These are phyloP conservation scores for Dactylellina sp. DNA, from an alignment of 2,329 filamentous ascomycete species.

Conservation along the genomic window DNA sequence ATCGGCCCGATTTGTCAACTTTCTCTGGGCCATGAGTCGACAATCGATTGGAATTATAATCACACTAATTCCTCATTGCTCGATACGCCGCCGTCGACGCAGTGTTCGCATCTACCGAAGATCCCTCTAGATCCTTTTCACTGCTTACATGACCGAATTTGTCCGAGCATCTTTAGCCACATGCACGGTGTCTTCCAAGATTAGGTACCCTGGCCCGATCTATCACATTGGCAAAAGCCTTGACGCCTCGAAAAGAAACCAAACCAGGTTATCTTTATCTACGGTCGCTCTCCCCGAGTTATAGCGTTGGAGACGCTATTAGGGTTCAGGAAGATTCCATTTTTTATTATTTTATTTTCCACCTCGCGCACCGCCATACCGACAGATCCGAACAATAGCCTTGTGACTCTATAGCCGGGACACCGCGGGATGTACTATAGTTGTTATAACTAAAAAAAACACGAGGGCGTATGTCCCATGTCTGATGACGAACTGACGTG, in stretches of 20 bases:
- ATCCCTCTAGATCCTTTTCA: slow-evolving; percentile 45
- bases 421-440: slow-evolving; percentile 12
- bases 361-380: not conserved
- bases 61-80: too few species aligned
- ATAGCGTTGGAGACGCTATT: not conserved
- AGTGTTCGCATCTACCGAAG: slow-evolving; percentile 51
- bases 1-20: slow-evolving; percentile 33
- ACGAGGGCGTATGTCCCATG: too few species aligned
- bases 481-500: slow-evolving; percentile 8
- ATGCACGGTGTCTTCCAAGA: slow-evolving; percentile 21
- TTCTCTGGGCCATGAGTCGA: not conserved
- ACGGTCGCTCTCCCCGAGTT: slow-evolving; percentile 38
- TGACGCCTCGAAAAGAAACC: not conserved
- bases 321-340: slow-evolving; percentile 30
- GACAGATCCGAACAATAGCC: slow-evolving; percentile 28
- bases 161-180: slow-evolving; percentile 31
- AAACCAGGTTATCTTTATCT: slow-evolving; percentile 4
- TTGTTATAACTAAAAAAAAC: not conserved
- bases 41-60: too few species aligned
- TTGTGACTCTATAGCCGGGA: slow-evolving; percentile 29
- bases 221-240: not conserved
- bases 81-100: too few species aligned
- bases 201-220: slow-evolving; percentile 30
- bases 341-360: too few species aligned
- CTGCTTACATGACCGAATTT: slow-evolving; percentile 36